Evolutionary conservation across 257 asterid species (phyloP).

Genomic region (Gynochthodes officinalis): DNA sequence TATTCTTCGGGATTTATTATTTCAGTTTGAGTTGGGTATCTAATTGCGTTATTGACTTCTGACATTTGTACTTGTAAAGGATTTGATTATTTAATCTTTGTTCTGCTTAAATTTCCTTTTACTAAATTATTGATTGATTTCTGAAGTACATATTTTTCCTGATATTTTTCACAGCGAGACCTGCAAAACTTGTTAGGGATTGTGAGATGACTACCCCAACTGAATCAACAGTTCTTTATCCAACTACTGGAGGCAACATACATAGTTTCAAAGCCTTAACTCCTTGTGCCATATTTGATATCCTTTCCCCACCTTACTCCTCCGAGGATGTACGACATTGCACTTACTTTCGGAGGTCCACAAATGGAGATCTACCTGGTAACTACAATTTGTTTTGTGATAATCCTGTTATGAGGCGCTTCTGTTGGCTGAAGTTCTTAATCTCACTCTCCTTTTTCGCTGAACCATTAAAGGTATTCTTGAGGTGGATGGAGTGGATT

Average conservation of each 20-base stretch:
- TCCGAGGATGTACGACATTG: constrained; percentile 92
- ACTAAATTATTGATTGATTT: too few relatives aligned
- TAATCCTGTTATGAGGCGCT: background rate
- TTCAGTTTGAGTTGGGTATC: background rate
- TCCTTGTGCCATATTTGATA: constrained; percentile 95
- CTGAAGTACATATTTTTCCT: background rate
- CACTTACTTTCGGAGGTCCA: constrained; percentile 74
- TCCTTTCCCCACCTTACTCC: constrained; percentile 95
- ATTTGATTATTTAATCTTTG: background rate
- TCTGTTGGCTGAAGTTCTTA: constrained; percentile 7
- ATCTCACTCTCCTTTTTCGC: background rate
- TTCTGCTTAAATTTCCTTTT: background rate
- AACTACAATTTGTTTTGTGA: constrained; percentile 14
- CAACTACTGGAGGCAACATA: constrained; percentile 86
- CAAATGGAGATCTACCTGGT: constrained; percentile 75
- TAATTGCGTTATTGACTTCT: background rate
- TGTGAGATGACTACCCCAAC: constrained; percentile 86
- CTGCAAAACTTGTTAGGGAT: constrained; percentile 67
- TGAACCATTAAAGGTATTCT: constrained; percentile 43
- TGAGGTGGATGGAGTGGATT: constrained; percentile 67
- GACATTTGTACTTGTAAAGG: background rate
- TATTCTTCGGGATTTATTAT: too few relatives aligned
- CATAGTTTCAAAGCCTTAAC: constrained; percentile 88
- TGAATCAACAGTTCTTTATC: constrained; percentile 80
- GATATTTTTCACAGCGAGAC: constrained; percentile 56